These are phyloP conservation scores for Smittium mucronatum DNA, from an alignment of 371 early-diverging fungal genomes.

Conservation along the genomic window DNA sequence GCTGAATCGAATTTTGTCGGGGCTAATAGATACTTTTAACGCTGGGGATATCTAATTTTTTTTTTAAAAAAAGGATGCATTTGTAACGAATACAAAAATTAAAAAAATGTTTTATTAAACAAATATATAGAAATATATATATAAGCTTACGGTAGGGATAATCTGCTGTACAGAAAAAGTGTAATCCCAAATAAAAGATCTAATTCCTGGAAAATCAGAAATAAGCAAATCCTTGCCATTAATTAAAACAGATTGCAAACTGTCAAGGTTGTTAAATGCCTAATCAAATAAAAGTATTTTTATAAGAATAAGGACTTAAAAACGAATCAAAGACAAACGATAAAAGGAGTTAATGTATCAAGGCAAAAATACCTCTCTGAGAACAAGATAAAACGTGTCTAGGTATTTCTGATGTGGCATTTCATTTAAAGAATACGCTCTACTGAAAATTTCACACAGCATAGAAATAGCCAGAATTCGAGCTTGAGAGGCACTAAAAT, in stretches of 20 bases:
- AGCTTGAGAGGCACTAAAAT: background rate
- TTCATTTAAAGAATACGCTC: background rate
- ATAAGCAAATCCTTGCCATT: conserved; percentile 4
- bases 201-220: conserved; percentile 3
- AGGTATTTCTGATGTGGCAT: background rate
- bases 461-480: conserved; percentile 7
- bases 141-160: conserved; percentile 1
- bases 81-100: background rate
- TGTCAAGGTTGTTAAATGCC: conserved; percentile 1
- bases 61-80: background rate
- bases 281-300: background rate
- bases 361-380: background rate
- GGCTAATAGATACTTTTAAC: background rate
- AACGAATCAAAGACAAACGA: too few species aligned
- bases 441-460: conserved; percentile 6
- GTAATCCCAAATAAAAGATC: conserved; percentile 2
- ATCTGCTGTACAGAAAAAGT: background rate
- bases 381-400: background rate
- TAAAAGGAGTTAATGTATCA: too few species aligned
- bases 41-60: background rate
- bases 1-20: background rate
- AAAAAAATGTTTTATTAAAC: conserved; percentile 1
- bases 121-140: background rate
- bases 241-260: conserved; percentile 2
- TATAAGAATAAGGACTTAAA: too few species aligned